A percentile compares a stretch with the other conserved stretches of the same genome.
These are phyloP conservation scores for Colletotrichum sp. DNA, from an alignment of 2,329 filamentous ascomycete genomes.

Conservation along the genomic window DNA sequence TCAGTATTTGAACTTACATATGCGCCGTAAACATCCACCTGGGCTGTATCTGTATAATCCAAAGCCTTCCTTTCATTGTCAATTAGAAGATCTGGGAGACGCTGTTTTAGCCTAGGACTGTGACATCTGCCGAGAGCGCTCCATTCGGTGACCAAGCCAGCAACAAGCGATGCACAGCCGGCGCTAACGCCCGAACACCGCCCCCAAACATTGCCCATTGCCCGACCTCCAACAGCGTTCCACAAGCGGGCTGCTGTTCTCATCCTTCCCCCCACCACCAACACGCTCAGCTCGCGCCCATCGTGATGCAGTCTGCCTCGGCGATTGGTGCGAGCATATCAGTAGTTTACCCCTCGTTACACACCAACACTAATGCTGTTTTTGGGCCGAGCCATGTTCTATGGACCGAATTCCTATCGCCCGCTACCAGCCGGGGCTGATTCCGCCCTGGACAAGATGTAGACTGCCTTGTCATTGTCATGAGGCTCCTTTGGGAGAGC, in stretches of 20 bases:
- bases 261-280: background rate
- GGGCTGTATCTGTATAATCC: background rate
- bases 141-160: background rate
- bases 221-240: background rate
- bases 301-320: slow-evolving; percentile 13
- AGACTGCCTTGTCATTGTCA: slow-evolving; percentile 11
- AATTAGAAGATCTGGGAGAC: background rate
- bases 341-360: background rate
- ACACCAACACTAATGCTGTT: background rate
- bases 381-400: background rate
- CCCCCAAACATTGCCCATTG: background rate
- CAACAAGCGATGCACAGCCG: background rate
- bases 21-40: background rate
- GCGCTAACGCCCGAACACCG: background rate
- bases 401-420: background rate
- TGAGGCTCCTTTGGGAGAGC: background rate
- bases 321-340: background rate
- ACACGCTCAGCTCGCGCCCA: background rate
- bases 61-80: background rate
- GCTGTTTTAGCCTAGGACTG: background rate
- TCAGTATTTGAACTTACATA: background rate
- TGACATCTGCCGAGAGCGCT: background rate
- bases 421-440: slow-evolving; percentile 5
- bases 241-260: background rate
- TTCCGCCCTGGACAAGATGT: background rate